phyloP scores from a whole-genome alignment of 2,329 filamentous ascomycete species.

The Pleurostoma richardsiae region DNA sequence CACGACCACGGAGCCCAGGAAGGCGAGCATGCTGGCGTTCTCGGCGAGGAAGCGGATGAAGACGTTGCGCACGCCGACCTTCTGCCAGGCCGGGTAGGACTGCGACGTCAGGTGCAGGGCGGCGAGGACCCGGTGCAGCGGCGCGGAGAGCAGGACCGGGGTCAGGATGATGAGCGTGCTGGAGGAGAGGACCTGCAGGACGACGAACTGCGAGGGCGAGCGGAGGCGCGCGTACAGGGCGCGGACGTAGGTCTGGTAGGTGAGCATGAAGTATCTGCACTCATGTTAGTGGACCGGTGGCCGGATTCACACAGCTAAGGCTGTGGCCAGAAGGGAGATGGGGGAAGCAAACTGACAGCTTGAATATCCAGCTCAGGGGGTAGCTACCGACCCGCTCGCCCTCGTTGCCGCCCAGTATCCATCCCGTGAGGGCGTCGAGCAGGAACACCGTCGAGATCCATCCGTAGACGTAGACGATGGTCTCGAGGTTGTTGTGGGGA shows the following conservation, averaged over 20 bases:
- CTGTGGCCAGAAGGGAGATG: background rate
- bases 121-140: conserved; percentile 50
- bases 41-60: conserved; percentile 64
- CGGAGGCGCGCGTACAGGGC: conserved; percentile 64
- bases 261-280: conserved; percentile 58
- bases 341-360: conserved; percentile 44
- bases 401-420: conserved; percentile 61
- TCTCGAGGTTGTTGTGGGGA: conserved; percentile 62
- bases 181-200: conserved; percentile 60
- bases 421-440: conserved; percentile 59
- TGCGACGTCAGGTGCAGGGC: conserved; percentile 52
- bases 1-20: conserved; percentile 60
- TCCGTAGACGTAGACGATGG: conserved; percentile 64
- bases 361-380: conserved; percentile 67
- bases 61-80: conserved; percentile 60
- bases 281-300: conserved; percentile 7
- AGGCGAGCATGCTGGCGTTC: conserved; percentile 64
- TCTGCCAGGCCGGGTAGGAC: conserved; percentile 59
- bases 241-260: conserved; percentile 67
- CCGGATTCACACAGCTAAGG: conserved; percentile 2
- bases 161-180: conserved; percentile 58
- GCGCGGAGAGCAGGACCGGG: conserved; percentile 57
- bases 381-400: conserved; percentile 65
- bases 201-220: conserved; percentile 59
- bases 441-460: conserved; percentile 64